These are phyloP conservation scores for Albatrellus sp. DNA, from an alignment of 1,284 basidiomycete genomes.

Conservation along the genomic window DNA sequence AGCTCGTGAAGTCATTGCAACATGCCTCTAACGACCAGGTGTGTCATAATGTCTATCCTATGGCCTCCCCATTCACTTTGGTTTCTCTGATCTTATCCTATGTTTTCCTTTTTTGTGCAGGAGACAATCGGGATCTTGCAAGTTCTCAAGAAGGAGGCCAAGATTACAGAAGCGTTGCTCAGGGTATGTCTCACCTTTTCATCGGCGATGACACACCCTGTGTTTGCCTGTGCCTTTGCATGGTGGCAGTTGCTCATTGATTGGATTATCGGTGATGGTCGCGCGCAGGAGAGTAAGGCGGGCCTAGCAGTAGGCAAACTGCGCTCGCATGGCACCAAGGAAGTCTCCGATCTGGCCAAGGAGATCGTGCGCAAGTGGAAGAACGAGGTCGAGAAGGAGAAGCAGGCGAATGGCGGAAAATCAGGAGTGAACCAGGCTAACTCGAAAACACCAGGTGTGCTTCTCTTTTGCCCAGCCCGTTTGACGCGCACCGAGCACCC, in stretches of 20 bases:
- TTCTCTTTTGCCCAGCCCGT: background rate
- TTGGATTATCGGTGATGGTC: constrained; percentile 1
- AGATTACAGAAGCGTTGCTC: constrained; percentile 78
- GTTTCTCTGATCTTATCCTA: constrained; percentile 17
- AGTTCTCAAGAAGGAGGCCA: constrained; percentile 66
- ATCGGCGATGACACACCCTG: background rate
- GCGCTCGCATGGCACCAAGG: constrained; percentile 59
- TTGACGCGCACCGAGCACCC: background rate
- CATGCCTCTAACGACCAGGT: constrained; percentile 49
- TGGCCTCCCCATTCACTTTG: constrained; percentile 25
- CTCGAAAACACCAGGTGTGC: constrained; percentile 25
- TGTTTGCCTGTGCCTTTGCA: background rate
- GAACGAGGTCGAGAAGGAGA: constrained; percentile 71
- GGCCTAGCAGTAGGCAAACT: constrained; percentile 91
- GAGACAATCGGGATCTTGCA: constrained; percentile 63
- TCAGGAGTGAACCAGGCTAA: constrained; percentile 11
- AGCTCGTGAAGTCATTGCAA: constrained; percentile 69
- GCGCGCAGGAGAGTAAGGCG: constrained; percentile 74
- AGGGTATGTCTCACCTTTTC: constrained; percentile 46
- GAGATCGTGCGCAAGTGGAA: constrained; percentile 93
- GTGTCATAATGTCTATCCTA: constrained; percentile 24
- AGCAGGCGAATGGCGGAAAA: constrained; percentile 27
- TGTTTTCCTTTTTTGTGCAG: constrained; percentile 25
- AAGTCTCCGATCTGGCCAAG: constrained; percentile 78
- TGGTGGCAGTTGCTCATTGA: background rate